Evolutionary conservation across 257 asterid species (phyloP), one percentile per base, ranked within the genome.

Genomic region (Rauvolfia tetraphylla): DNA sequence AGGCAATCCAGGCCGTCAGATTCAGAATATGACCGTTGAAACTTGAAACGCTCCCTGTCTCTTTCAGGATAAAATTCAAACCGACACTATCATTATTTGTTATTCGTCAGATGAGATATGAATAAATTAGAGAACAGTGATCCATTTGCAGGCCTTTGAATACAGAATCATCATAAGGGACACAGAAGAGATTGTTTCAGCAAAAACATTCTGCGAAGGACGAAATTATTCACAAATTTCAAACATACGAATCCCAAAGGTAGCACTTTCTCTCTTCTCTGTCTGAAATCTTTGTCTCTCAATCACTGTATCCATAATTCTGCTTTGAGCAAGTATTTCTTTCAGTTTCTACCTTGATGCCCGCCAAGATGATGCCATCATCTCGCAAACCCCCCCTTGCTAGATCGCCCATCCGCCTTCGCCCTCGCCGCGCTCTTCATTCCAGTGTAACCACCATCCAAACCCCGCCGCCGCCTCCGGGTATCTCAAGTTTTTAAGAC

Each of bases 331-430:
- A 53, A 54, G 63, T 1, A 59, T 23, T 65, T 70, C 3, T 33
- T 58, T 48, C 39, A 48, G 14, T 61, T 18, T n/a, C 5, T 17
- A 57, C 7, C 2, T n/a, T 3, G 73, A 66, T 51, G 67, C 44
- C 73, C 62, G 23, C 27, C 3, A 75, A 42, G 92, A 90, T 88
- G 97, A 61, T 90, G 84, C 83, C 97, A 77, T 85, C 96, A 34
- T 85, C 76, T 58, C 89, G 86, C 23, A 95, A 88, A 67, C 99
- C 99, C 0, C 99, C 99, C 31, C 97, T 92, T 8, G 88, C 95
- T 2, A 87, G 96, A 86, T 92, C 99, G 68, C 99, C 98, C 39
- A 82, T 91, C 36, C 85, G 95, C 33, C 89, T 85, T 71, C 93
- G 97, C 1, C 63, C 93, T 54, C 89, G 93, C 42, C 90, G 90